Evolutionary conservation across 768 basidiomycete species (phyloP).

Genomic region (Hirschioporus abietinus): DNA sequence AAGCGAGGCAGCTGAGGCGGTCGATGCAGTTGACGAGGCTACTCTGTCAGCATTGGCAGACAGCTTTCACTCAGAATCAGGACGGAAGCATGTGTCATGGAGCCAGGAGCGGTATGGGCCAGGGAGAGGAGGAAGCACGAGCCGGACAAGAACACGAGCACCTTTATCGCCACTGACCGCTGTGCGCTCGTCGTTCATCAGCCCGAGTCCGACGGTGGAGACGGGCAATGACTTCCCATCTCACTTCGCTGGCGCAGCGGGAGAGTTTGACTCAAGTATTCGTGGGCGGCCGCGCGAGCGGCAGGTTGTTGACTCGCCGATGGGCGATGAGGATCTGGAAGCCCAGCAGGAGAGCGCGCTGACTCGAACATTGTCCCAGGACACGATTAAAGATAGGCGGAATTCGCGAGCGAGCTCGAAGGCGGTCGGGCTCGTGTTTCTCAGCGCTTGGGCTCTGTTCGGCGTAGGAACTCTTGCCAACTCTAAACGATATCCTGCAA

Average conservation of each 20-base stretch:
- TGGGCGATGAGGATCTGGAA: conserved; percentile 22
- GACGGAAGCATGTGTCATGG: conserved; percentile 61
- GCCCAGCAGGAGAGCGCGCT: conserved; percentile 17
- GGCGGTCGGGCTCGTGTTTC: conserved; percentile 75
- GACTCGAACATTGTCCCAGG: conserved; percentile 7
- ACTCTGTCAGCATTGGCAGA: conserved; percentile 56
- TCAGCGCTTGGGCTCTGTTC: conserved; percentile 72
- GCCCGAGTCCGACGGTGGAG: not conserved
- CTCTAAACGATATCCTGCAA: not conserved
- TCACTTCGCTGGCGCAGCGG: conserved; percentile 4
- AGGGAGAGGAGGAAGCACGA: not conserved
- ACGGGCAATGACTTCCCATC: not conserved
- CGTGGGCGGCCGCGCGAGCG: conserved; percentile 45
- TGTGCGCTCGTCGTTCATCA: not conserved
- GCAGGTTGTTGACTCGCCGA: conserved; percentile 21
- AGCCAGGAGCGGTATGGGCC: conserved; percentile 44
- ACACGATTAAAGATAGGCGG: conserved; percentile 19
- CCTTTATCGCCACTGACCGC: not conserved
- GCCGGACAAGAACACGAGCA: not conserved
- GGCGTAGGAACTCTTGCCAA: conserved; percentile 51
- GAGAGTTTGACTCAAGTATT: conserved; percentile 21
- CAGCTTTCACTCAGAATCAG: conserved; percentile 60
- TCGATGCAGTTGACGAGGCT: conserved; percentile 44
- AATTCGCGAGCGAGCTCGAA: conserved; percentile 62
- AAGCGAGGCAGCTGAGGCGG: conserved; percentile 29